These are phyloP conservation scores for Orobanche coerulescens DNA, from an alignment of 257 asterid species.

Conservation along the genomic window DNA sequence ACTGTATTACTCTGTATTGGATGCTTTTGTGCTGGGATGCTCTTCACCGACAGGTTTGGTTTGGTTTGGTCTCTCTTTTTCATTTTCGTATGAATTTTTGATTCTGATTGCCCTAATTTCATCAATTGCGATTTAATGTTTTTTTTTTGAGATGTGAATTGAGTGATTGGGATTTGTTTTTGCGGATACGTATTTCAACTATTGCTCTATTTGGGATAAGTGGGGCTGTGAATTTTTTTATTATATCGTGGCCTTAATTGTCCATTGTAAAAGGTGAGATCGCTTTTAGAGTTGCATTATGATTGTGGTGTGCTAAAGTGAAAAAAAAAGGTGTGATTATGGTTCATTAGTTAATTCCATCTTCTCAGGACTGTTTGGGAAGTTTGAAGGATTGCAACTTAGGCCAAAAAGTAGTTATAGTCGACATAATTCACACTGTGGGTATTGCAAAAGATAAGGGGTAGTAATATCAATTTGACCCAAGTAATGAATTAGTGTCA, in stretches of 20 bases:
- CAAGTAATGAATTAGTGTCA: not conserved
- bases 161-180: not conserved
- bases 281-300: slow-evolving; percentile 12
- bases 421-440: not conserved
- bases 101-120: not conserved
- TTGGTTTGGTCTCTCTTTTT: slow-evolving; percentile 23
- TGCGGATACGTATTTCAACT: slow-evolving; percentile 6
- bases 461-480: not conserved
- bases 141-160: too few species aligned
- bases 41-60: slow-evolving; percentile 78
- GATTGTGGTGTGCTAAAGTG: slow-evolving; percentile 7
- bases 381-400: not conserved
- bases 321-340: slow-evolving; percentile 7
- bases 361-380: slow-evolving; percentile 14
- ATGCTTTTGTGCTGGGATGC: slow-evolving; percentile 83
- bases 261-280: slow-evolving; percentile 5
- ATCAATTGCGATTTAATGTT: not conserved
- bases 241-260: not conserved
- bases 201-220: not conserved
- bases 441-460: not conserved
- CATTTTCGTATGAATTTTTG: slow-evolving; percentile 6
- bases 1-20: slow-evolving; percentile 59
- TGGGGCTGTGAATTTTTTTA: not conserved
- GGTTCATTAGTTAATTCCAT: not conserved
- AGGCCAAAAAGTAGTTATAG: not conserved